Evolutionary conservation across 352 stramenopile species (phyloP), one percentile per base, ranked within the genome.

Genomic region (Phytophthora tubulina): DNA sequence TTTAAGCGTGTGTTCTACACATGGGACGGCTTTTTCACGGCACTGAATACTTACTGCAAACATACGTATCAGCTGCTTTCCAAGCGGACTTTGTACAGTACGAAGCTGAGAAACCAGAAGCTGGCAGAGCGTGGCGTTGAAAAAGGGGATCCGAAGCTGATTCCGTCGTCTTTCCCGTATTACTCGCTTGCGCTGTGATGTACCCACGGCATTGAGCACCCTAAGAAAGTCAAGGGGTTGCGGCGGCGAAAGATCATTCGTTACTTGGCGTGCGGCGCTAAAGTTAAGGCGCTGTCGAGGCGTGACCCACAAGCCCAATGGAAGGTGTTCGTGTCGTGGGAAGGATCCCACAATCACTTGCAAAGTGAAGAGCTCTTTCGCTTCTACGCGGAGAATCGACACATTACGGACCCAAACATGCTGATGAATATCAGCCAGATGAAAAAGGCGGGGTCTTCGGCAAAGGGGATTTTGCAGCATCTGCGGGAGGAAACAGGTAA

Each of bases 181-280:
- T 64, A 65, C 13, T 71, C 44, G 11, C n/a, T 64, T 0, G 55
- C 63, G n/a, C 13, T 64, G 3, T 3, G 58, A 9, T 64, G 35
- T 21, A 72, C 54, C 1, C 64, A 66, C n/a, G 64, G 64, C 4
- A 65, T 66, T 17, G 17, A 66, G 0, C 55, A 72, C 15, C 44
- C 52, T 0, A 59, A 55, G 13, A 57, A 63, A 13, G 39, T 54
- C 14, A 72, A 61, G 31, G 48, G 46, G 0, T 60, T 60, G 13
- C 54, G 64, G 0, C 54, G 48, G n/a, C 5, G 49, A 10, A 60
- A 27, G 21, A 30, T 2, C 61, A 49, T 36, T 17, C 61, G 2
- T 14, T 44, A 1, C 21, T 27, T 27, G 21, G 21, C 21, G 1
- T 27, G 21, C 21, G 21, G 21, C 21, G 21, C 21, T 27, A 57